A percentile compares a stretch with the other conserved stretches of the same genome.
phyloP scores from a whole-genome alignment of 1,284 basidiomycete species.

The Amylostereum areolatum region DNA sequence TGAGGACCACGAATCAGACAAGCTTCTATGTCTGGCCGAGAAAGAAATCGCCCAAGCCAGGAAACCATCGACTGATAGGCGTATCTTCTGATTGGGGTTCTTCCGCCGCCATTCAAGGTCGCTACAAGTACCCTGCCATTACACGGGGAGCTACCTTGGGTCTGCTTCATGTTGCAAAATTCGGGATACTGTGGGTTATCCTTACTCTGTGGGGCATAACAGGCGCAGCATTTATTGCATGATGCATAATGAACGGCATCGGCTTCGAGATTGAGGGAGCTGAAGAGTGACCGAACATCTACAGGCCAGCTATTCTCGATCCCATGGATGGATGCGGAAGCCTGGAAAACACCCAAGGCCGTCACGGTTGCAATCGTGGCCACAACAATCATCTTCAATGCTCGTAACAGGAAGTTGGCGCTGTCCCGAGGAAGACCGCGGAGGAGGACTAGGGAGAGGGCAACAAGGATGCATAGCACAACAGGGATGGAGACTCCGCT shows the following conservation, averaged over 20 bases:
- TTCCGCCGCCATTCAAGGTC: no score
- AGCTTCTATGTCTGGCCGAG: not conserved
- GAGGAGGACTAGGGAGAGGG: not conserved
- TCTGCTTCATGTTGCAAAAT: no score
- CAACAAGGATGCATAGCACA: not conserved
- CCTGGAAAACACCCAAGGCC: no score
- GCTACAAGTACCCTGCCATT: no score
- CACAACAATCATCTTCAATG: not conserved
- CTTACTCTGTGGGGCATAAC: no score
- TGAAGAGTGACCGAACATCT: not conserved
- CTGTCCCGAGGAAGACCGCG: not conserved
- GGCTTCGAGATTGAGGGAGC: not conserved
- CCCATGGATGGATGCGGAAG: not conserved
- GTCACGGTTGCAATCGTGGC: no score
- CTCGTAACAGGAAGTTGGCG: not conserved
- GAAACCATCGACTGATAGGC: not conserved
- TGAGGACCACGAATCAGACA: not conserved
- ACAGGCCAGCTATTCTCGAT: conserved; percentile 5
- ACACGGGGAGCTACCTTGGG: no score
- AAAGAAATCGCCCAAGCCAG: not conserved
- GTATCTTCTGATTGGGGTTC: not conserved
- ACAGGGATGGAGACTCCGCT: not conserved
- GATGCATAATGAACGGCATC: no score
- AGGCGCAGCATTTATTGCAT: no score
- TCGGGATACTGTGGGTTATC: no score